phyloP scores from a whole-genome alignment of 129 eudicot genomes.

The Flaveria robusta region DNA sequence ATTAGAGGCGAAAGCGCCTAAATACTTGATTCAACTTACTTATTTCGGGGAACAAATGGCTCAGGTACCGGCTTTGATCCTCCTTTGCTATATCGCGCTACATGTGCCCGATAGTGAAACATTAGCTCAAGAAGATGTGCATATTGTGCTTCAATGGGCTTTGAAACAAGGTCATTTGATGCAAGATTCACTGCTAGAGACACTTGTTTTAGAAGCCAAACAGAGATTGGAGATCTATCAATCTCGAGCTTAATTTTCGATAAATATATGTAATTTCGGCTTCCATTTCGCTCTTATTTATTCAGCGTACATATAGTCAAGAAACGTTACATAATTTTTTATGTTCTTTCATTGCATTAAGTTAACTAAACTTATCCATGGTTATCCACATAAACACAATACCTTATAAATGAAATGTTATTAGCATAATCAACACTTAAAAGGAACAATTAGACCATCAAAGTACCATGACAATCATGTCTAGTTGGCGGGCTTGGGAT shows the following conservation, averaged over 20 bases:
- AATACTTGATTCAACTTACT: slow-evolving; percentile 58
- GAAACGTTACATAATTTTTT: not conserved
- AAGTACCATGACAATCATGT: not conserved
- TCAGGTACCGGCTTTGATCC: slow-evolving; percentile 48
- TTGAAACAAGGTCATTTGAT: slow-evolving; percentile 54
- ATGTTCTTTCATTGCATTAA: not conserved
- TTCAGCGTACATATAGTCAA: slow-evolving; percentile 28
- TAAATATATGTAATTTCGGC: slow-evolving; percentile 20
- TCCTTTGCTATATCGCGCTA: slow-evolving; percentile 60
- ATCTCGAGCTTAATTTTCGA: slow-evolving; percentile 48
- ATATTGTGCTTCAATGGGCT: slow-evolving; percentile 66
- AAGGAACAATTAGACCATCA: not conserved
- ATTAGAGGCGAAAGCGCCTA: slow-evolving; percentile 57
- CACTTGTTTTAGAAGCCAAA: slow-evolving; percentile 57
- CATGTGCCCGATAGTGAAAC: slow-evolving; percentile 65
- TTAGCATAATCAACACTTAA: not conserved
- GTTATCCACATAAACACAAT: not conserved
- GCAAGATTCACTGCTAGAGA: slow-evolving; percentile 45
- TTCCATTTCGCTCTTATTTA: slow-evolving; percentile 3
- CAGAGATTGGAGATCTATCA: slow-evolving; percentile 65
- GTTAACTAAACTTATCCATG: slow-evolving; percentile 4
- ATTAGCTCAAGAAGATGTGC: slow-evolving; percentile 65
- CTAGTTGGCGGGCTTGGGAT: not conserved
- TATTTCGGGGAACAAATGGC: slow-evolving; percentile 59
- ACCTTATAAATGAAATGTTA: not conserved